These are phyloP conservation scores for Rauvolfia tetraphylla DNA, from an alignment of 257 asterid species.

Conservation along the genomic window DNA sequence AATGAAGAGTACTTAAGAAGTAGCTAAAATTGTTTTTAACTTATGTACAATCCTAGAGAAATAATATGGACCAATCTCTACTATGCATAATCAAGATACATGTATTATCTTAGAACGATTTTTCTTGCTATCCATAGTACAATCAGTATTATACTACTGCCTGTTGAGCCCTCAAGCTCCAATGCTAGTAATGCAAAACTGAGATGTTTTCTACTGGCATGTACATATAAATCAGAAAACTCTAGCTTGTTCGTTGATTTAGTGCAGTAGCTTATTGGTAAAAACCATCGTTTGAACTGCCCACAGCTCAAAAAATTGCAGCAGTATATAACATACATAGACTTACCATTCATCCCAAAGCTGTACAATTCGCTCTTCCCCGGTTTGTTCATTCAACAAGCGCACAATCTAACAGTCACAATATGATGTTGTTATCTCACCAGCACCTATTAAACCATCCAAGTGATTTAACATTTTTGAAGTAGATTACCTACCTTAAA, in stretches of 20 bases:
- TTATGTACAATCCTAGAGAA: not conserved
- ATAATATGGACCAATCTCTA: not conserved
- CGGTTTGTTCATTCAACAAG: constrained; percentile 78
- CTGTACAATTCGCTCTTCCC: constrained; percentile 69
- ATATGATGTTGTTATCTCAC: constrained; percentile 14
- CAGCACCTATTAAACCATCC: constrained; percentile 16
- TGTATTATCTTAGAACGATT: not conserved
- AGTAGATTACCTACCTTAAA: constrained; percentile 55
- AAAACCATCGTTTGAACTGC: not conserved
- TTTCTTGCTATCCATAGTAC: constrained; percentile 3
- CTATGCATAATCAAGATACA: not conserved
- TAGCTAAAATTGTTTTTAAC: not conserved
- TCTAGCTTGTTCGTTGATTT: not conserved
- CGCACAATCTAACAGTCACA: constrained; percentile 57
- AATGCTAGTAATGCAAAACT: not conserved
- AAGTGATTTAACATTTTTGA: constrained; percentile 20
- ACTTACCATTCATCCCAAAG: constrained; percentile 89
- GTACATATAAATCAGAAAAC: not conserved
- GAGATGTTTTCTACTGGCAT: not conserved
- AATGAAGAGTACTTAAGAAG: not conserved
- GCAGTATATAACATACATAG: constrained; percentile 9
- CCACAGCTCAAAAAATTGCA: constrained; percentile 1
- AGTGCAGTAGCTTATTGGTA: not conserved
- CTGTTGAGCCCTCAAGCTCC: not conserved
- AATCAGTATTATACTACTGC: not conserved